Evolutionary conservation across 768 basidiomycete genomes (phyloP), one percentile per base, ranked within the genome.

Genomic region (Chalciporus chontae): DNA sequence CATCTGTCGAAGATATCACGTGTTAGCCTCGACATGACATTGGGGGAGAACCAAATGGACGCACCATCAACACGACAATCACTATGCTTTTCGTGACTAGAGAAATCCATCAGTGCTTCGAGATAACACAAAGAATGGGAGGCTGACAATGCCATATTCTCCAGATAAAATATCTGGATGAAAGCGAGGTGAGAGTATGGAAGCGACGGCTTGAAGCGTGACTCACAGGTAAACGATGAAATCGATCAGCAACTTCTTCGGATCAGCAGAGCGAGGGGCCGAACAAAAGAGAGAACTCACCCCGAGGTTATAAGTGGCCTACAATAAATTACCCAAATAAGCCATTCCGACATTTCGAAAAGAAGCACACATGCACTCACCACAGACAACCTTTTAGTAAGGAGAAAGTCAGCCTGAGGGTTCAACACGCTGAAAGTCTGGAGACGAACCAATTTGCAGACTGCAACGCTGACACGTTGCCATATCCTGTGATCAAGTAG

Each of bases 61-160:
- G n/a, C 23, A 58, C 63, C 63, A 65, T 65, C 15, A 64, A 4
- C 18, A 50, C 2, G 10, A 57, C 47, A 23, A 66, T 53, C 49
- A 50, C 55, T 39, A 1, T 36, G 5, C 36, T 53, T n/a, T 36
- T 50, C 1, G 52, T 53, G 45, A 65, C 63, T 65, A 21, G 27
- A 47, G 5, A 6, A 48, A 43, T 0, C 1, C 0, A 37, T 65
- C 40, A 63, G 9, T 8, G 2, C 18, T 6, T 9, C 7, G 8
- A 31, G 19, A 36, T 6, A 43, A 46, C 4, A 4, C 7, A 24
- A 2, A 38, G 21, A 43, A 13, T 3, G 36, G 11, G 40, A 17
- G 26, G 54, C 62, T 47, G 38, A 65, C 63, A 65, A 38, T 54
- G 10, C 64, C 64, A 65, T 59, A 65, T 53, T 5, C 63, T 52